A percentile compares a stretch with the other conserved stretches of the same genome.
phyloP scores from a whole-genome alignment of 1,139 yeast species.

The Suhomyces bokatorum region DNA sequence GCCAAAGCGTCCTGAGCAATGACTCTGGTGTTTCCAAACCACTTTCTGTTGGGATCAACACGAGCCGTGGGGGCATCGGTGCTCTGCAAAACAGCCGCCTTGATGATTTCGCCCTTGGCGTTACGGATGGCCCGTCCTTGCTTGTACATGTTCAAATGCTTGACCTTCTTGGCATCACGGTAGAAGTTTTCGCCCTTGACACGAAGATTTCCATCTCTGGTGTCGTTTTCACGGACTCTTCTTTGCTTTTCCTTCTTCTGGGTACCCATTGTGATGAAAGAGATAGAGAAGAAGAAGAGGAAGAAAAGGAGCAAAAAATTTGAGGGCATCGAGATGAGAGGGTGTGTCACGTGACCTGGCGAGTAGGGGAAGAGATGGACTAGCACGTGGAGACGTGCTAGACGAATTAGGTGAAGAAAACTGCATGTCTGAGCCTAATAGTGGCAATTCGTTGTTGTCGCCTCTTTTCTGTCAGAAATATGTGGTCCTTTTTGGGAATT shows the following conservation, averaged over 20 bases:
- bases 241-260: conserved; percentile 89
- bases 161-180: conserved; percentile 89
- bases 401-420: too few relatives aligned
- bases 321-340: conserved; percentile 9
- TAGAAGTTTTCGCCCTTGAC: conserved; percentile 97
- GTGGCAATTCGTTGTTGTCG: too few relatives aligned
- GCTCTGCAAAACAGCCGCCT: conserved; percentile 87
- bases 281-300: not conserved
- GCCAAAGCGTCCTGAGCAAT: conserved; percentile 94
- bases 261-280: conserved; percentile 65
- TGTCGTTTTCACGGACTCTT: conserved; percentile 77
- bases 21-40: conserved; percentile 98
- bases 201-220: conserved; percentile 85
- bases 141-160: conserved; percentile 88
- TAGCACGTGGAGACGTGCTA: not conserved
- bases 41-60: conserved; percentile 92
- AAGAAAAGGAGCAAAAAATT: conserved; percentile 6
- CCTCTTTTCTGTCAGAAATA: too few relatives aligned
- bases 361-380: too few relatives aligned
- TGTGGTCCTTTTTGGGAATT: too few relatives aligned
- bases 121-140: conserved; percentile 86
- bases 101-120: conserved; percentile 80
- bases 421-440: too few relatives aligned
- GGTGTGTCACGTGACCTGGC: conserved; percentile 1
- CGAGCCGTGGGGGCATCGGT: conserved; percentile 88